phyloP scores from a whole-genome alignment of 768 basidiomycete species.

The Paxillus ammoniavirescens region DNA sequence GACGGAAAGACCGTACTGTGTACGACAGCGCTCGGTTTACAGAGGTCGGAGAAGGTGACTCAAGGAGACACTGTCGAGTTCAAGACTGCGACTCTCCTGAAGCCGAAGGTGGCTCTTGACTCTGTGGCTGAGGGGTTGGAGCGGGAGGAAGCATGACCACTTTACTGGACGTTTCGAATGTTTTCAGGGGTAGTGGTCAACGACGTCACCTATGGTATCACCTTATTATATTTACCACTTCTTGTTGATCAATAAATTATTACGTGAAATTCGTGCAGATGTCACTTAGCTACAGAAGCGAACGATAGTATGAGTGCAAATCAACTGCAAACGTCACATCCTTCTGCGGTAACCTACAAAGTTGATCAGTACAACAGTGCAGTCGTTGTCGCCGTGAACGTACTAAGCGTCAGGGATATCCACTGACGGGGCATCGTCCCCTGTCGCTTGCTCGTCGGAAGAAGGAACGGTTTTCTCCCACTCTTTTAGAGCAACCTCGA shows the following conservation, averaged over 20 bases:
- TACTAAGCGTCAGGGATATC: constrained; percentile 23
- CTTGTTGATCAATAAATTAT: constrained; percentile 26
- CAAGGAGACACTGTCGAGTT: constrained; percentile 44
- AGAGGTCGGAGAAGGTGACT: constrained; percentile 34
- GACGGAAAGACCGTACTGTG: constrained; percentile 41
- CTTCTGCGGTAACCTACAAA: background rate
- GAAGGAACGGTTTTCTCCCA: constrained; percentile 52
- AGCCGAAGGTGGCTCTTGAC: constrained; percentile 54
- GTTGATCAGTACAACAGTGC: background rate
- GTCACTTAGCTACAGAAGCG: constrained; percentile 7
- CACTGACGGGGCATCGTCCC: constrained; percentile 23
- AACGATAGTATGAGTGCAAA: background rate
- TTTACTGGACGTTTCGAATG: background rate
- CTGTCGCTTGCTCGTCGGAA: constrained; percentile 18
- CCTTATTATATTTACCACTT: constrained; percentile 28
- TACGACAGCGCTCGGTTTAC: constrained; percentile 56
- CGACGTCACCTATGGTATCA: constrained; percentile 12
- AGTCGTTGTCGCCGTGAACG: background rate
- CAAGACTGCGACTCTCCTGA: constrained; percentile 48
- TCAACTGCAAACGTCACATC: background rate
- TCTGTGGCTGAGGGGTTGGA: constrained; percentile 29
- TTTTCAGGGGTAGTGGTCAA: constrained; percentile 3
- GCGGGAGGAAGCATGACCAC: constrained; percentile 21
- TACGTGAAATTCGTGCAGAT: constrained; percentile 2
- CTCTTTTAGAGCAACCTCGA: constrained; percentile 60